Base-by-base conservation (phyloP, 306 rosid species). In the Aeschynomene evenia region DNA sequence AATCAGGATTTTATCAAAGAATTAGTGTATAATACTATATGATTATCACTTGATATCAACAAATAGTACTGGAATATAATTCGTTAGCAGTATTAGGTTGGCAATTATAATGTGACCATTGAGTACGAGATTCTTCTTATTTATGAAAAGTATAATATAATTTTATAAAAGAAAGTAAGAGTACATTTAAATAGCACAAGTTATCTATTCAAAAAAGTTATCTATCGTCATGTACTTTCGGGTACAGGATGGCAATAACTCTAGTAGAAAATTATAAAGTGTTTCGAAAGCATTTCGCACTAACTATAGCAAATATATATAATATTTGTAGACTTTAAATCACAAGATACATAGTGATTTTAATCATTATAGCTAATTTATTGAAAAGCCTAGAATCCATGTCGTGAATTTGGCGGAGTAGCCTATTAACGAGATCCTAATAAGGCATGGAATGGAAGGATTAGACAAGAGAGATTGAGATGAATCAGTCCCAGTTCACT, bases 111-210 rank as follows among this genome's bases (percentile, higher is more conserved):
- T 29, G 15, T 24, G 4, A 31, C 13, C 12, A 14, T 9, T 13
- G 22, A 40, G 15, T 40, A 9, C 45, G 51, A 72, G 53, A 72
- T 61, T 72, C 59, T 71, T n/a, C 39, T 57, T 4, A 7, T 28
- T 22, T 22, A 39, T 34, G 18, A 34, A 20, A 43, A 50, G 23
- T 12, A 61, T 9, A 48, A 58, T 12, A 61, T 9, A 48, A 58
- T 51, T 49, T 9, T 70, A 24, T 42, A 55, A 57, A 70, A 45
- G 50, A 72, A 72, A 62, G 43, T 37, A 11, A 23, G 42, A 36
- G 66, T 60, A 19, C 49, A 6, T 60, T 8, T 33, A 18, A 60
- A 34, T 34, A 40, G 9, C 8, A 33, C 37, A 33, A 33, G 7
- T 7, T 33, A 6, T 33, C 9, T 33, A 33, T 33, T 28, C 3